Percentiles rank a stretch among this genome's conserved stretches.
Evolutionary conservation across 495 filamentous ascomycete species (phyloP).

Genomic region (Penicillium waksmanii): DNA sequence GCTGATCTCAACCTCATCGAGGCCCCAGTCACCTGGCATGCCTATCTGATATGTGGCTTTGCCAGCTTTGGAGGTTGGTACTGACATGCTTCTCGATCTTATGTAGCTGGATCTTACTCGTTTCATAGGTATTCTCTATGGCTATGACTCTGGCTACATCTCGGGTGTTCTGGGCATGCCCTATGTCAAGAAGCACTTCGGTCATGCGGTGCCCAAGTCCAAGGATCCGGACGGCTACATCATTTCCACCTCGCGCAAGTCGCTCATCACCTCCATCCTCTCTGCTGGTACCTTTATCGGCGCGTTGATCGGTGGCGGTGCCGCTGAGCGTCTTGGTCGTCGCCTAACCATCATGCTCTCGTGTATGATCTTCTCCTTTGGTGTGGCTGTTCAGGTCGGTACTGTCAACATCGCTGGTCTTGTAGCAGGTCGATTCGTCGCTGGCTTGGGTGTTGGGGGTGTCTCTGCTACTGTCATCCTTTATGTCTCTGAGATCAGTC

Average conservation of each 20-base stretch:
- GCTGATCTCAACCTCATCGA: conserved; percentile 46
- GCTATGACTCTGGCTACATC: conserved; percentile 60
- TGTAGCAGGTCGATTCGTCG: conserved; percentile 69
- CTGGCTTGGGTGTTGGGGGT: conserved; percentile 73
- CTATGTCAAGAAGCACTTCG: conserved; percentile 54
- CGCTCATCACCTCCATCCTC: conserved; percentile 71
- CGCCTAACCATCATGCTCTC: conserved; percentile 67
- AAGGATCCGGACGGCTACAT: conserved; percentile 21
- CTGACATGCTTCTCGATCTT: background rate
- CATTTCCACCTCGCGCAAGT: conserved; percentile 33
- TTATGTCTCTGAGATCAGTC: conserved; percentile 67
- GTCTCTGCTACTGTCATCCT: conserved; percentile 73
- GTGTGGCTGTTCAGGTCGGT: conserved; percentile 63
- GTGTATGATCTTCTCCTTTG: conserved; percentile 64
- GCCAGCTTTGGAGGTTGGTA: conserved; percentile 55
- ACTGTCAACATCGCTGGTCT: conserved; percentile 52
- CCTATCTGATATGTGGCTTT: conserved; percentile 63
- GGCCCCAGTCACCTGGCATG: conserved; percentile 63
- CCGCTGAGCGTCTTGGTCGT: conserved; percentile 68
- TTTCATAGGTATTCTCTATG: conserved; percentile 48
- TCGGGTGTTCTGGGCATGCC: conserved; percentile 57
- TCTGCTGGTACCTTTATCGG: conserved; percentile 78
- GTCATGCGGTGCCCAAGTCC: conserved; percentile 17
- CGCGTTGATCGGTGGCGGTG: conserved; percentile 64
- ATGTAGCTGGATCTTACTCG: background rate